A percentile compares a stretch with the other conserved stretches of the same genome.
Conservation (phyloP, 345 rosid species). For the Toxicodendron radicans region DNA sequence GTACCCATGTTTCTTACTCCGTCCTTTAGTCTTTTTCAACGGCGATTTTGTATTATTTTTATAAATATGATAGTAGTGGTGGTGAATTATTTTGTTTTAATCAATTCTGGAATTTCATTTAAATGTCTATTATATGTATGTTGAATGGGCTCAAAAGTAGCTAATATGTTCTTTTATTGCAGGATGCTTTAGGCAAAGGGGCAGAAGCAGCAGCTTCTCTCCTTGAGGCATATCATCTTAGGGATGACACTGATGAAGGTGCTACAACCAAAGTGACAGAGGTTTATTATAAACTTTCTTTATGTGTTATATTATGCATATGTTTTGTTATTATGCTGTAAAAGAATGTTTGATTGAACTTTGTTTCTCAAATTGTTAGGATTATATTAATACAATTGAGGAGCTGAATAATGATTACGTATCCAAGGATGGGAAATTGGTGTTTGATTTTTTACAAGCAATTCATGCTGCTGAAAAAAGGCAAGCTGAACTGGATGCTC, state of each 20-base stretch:
- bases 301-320: conserved; percentile 6
- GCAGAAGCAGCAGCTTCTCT: conserved; percentile 48
- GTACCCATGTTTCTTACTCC: conserved; percentile 27
- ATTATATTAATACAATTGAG: conserved; percentile 43
- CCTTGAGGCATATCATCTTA: conserved; percentile 72
- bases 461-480: conserved; percentile 87
- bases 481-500: conserved; percentile 90
- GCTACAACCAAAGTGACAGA: conserved; percentile 35
- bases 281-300: conserved; percentile 35
- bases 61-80: neutral
- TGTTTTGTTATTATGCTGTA: conserved; percentile 12
- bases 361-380: conserved; percentile 45
- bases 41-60: neutral
- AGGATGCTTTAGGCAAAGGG: conserved; percentile 40
- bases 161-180: conserved; percentile 18
- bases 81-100: neutral
- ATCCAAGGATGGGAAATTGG: conserved; percentile 70
- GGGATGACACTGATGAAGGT: conserved; percentile 43
- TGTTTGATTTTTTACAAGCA: conserved; percentile 81
- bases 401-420: conserved; percentile 53
- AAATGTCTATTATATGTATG: neutral
- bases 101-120: neutral
- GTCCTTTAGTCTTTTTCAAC: neutral
- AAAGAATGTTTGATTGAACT: neutral
- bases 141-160: neutral